Evolutionary conservation across 139 green algal species (phyloP), one percentile per base, ranked within the genome.

Genomic region (Micromonas commoda): DNA sequence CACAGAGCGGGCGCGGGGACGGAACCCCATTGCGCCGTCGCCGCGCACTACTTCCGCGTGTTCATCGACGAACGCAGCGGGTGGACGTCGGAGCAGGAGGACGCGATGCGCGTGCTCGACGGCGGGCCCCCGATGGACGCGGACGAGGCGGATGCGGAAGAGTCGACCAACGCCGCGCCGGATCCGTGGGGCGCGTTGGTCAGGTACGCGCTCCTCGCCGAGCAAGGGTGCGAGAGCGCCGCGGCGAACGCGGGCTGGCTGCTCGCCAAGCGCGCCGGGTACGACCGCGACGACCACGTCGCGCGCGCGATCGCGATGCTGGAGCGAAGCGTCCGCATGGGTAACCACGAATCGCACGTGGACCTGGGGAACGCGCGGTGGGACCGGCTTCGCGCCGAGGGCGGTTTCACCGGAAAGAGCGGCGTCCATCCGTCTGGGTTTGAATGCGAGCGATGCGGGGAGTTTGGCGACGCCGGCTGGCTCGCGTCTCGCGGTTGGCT

Each of bases 111-210:
- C 16, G 37, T n/a, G 1, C 66, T 77, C 24, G 71, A 77, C 31
- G 63, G 63, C 28, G 45, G 45, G 16, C 28, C 2, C 19, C 20
- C 26, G 1, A 51, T 66, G 26, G 71, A 77, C 31, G 63, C 16
- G 20, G 63, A 39, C 54, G 54, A 65, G 24, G 54, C n/a, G 2
- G 31, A 70, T 32, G 31, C 28, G 34, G 31, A 70, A 70, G 34
- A 75, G 28, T 2, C 24, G 19, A 63, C 31, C 6, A 31, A 33
- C 38, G 23, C 53, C 37, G 19, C 31, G 16, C 35, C 1, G 0
- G 38, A 78, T 52, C 31, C 72, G 29, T 78, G 52, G 52, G 72
- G 72, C 20, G 72, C 72, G 51, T 28, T 78, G 20, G 53, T 78
- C 20, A 4, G 24, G 54, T 78, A 78, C 52, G 52, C 31, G 9